Evolutionary conservation across 2,329 filamentous ascomycete genomes (phyloP).

Genomic region (Cercospora zeina): DNA sequence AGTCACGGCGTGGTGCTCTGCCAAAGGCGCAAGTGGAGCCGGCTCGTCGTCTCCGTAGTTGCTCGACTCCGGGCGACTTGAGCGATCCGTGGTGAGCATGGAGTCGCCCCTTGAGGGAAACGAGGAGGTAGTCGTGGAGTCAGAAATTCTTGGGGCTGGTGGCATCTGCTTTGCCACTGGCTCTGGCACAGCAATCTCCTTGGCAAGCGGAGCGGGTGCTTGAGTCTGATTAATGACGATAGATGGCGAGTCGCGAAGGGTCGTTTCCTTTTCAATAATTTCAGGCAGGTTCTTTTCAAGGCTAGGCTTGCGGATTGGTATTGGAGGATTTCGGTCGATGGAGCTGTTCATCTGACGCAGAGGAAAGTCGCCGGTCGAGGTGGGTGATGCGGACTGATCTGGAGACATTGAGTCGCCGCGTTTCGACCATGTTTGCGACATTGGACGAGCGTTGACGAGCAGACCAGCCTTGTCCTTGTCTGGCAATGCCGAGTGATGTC

Average conservation of each 20-base stretch:
- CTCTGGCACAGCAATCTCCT: conserved; percentile 25
- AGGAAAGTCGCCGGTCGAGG: conserved; percentile 23
- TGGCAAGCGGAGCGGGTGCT: conserved; percentile 25
- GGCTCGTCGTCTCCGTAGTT: conserved; percentile 35
- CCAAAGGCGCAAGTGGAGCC: conserved; percentile 16
- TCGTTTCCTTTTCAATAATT: conserved; percentile 26
- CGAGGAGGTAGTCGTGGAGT: conserved; percentile 19
- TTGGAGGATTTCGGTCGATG: conserved; percentile 14
- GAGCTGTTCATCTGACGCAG: conserved; percentile 33
- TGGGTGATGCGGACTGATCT: conserved; percentile 12
- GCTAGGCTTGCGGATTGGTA: conserved; percentile 22
- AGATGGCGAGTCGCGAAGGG: conserved; percentile 4
- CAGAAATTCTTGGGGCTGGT: conserved; percentile 21
- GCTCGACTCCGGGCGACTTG: conserved; percentile 32
- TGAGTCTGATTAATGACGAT: conserved; percentile 13
- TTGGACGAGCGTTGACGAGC: conserved; percentile 58
- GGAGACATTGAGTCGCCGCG: conserved; percentile 41
- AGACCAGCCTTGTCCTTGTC: conserved; percentile 49
- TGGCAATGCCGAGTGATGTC: conserved; percentile 42
- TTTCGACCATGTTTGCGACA: conserved; percentile 56
- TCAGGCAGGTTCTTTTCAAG: conserved; percentile 27
- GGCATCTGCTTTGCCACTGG: conserved; percentile 29
- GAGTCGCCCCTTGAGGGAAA: conserved; percentile 33
- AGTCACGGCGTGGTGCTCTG: conserved; percentile 19
- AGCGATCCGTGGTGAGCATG: conserved; percentile 24